Evolutionary conservation across 257 asterid species (phyloP).

Genomic region (Lavandula angustifolia): DNA sequence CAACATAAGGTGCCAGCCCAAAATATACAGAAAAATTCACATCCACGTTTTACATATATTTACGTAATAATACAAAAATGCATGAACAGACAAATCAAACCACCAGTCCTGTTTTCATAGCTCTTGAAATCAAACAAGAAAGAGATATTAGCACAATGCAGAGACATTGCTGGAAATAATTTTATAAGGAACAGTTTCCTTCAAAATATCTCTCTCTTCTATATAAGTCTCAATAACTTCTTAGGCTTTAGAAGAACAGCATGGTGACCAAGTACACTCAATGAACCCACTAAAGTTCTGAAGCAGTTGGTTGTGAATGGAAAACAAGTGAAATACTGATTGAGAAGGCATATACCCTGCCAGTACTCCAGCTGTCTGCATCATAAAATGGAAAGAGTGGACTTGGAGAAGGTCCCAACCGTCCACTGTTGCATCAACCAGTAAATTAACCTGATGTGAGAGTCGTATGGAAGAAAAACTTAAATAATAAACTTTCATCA

Average conservation of each 20-base stretch:
- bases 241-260: conserved; percentile 4
- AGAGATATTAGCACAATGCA: conserved; percentile 5
- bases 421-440: conserved; percentile 99
- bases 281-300: conserved; percentile 18
- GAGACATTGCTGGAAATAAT: neutral
- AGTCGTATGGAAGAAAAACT: conserved; percentile 57
- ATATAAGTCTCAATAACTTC: conserved; percentile 17
- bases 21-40: neutral
- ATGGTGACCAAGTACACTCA: conserved; percentile 12
- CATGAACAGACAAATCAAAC: conserved; percentile 9
- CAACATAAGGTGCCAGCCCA: neutral
- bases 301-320: conserved; percentile 24
- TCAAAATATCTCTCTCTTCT: conserved; percentile 21
- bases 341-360: conserved; percentile 54
- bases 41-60: conserved; percentile 5
- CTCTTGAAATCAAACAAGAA: conserved; percentile 15
- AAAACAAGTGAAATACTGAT: conserved; percentile 14
- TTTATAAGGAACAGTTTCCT: neutral
- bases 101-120: conserved; percentile 1
- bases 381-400: conserved; percentile 63
- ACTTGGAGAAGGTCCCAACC: conserved; percentile 76
- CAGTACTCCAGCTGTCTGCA: conserved; percentile 68
- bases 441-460: conserved; percentile 97
- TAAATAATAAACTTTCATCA: conserved; percentile 46
- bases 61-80: conserved; percentile 6